Evolutionary conservation across 495 filamentous ascomycete genomes (phyloP).

Genomic region (Penicillium simplicissimum): DNA sequence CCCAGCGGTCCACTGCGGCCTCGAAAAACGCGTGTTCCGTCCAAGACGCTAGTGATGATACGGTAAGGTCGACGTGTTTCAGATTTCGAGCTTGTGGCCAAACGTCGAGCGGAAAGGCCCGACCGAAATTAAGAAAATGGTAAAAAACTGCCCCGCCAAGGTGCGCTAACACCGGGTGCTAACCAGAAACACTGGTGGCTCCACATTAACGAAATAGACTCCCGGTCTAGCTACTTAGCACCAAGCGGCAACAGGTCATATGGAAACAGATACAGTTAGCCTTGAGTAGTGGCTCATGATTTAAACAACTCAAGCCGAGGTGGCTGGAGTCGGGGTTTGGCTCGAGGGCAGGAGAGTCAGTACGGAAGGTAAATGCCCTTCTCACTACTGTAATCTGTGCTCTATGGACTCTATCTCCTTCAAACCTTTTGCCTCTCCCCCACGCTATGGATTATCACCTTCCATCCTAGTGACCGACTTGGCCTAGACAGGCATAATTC

Average conservation of each 20-base stretch:
- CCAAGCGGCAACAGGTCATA: background rate
- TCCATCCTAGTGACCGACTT: background rate
- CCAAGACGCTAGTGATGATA: constrained; percentile 4
- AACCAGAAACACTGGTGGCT: background rate
- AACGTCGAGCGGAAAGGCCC: constrained; percentile 27
- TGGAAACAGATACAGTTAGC: background rate
- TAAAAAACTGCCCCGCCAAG: background rate
- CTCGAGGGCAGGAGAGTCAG: background rate
- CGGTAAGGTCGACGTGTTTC: constrained; percentile 34
- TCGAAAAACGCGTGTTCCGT: constrained; percentile 32
- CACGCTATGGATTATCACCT: background rate
- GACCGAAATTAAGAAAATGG: constrained; percentile 16
- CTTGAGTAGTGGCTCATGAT: background rate
- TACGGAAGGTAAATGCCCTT: background rate
- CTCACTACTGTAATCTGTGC: background rate
- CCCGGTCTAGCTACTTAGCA: background rate
- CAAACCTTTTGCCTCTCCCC: background rate
- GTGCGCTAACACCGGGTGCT: background rate
- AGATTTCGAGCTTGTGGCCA: constrained; percentile 33
- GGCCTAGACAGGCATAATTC: constrained; percentile 1
- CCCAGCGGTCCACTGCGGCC: constrained; percentile 4
- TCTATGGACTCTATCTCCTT: background rate
- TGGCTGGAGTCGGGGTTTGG: background rate
- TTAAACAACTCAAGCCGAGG: background rate
- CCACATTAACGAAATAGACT: constrained; percentile 6